phyloP scores from a whole-genome alignment of 2,329 filamentous ascomycete genomes.

The Davidsoniella australis region DNA sequence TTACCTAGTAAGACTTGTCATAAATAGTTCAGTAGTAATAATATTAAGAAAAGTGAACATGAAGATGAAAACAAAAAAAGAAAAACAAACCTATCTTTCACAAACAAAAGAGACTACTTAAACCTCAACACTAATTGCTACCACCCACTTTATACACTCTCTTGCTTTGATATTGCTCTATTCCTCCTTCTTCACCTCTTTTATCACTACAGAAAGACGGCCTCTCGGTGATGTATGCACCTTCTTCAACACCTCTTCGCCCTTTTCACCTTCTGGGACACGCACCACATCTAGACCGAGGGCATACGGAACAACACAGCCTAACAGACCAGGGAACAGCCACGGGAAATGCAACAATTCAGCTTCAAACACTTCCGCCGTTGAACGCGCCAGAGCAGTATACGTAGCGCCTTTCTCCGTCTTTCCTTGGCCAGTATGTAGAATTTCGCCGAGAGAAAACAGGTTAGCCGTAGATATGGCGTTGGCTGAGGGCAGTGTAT shows the following conservation, averaged over 20 bases:
- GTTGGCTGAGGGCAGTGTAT: constrained; percentile 77
- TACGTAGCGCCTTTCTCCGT: constrained; percentile 24
- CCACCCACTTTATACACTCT: not conserved
- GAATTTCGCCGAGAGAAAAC: constrained; percentile 57
- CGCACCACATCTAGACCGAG: constrained; percentile 41
- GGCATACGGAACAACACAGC: constrained; percentile 55
- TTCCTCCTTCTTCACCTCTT: not conserved
- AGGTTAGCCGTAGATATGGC: constrained; percentile 74
- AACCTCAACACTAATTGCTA: too few relatives aligned
- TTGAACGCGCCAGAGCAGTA: constrained; percentile 48
- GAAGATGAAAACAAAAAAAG: too few relatives aligned
- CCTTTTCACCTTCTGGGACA: not conserved
- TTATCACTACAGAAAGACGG: constrained; percentile 2
- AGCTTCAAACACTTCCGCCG: constrained; percentile 70
- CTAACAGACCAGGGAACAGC: constrained; percentile 69
- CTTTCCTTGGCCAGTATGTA: constrained; percentile 26
- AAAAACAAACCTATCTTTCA: too few relatives aligned
- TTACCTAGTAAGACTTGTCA: too few relatives aligned
- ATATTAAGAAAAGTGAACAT: too few relatives aligned
- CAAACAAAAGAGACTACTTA: too few relatives aligned
- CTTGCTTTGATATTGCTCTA: not conserved
- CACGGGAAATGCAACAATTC: constrained; percentile 89
- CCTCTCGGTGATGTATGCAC: constrained; percentile 1
- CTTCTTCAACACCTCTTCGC: constrained; percentile 1
- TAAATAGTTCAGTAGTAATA: too few relatives aligned